Base-by-base conservation (phyloP, 805 yeast genomes). In the Monosporozyma yasuniensis region DNA sequence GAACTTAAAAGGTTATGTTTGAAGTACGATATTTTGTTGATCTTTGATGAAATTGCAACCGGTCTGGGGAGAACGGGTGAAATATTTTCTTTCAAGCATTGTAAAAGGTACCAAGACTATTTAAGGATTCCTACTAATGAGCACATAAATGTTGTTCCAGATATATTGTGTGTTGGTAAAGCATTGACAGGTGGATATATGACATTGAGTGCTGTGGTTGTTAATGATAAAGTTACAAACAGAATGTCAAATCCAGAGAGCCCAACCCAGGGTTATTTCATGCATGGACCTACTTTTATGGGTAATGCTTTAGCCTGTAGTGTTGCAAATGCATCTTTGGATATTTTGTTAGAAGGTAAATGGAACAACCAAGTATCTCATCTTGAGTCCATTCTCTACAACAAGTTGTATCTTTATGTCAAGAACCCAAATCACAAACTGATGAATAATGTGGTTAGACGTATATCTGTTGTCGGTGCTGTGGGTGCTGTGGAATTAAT, bases 11-110 rank as follows among this genome's bases (percentile, higher is more conserved):
- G 61, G 42, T 53, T 69, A 2, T 70, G 72, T 50, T 59, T 59
- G 44, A 60, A 45, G n/a, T 67, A 65, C 30, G 10, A 41, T 5
- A 34, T 30, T 11, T 22, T 47, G 14, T 59, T 70, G 56, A 61
- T 67, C 27, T 61, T 70, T 35, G 72, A 69, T 56, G 73, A 68
- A 46, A 65, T 69, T 45, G 71, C 69, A 27, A 63, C 68, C 52
- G 72, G 72, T 1, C 66, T 64, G 43, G 69, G 65, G 18, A 57
- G 71, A 50, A 59, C 67, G n/a, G 72, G 72, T n/a, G 61, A 63
- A 42, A 54, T 61, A 28, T 65, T 68, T 59, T 72, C 70, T 0
- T 67, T 61, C 49, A 68, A 69, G 30, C 71, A 69, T 51, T 54
- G 63, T 23, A 51, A 43, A 22, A 35, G 34, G n/a, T 56, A 55